Evolutionary conservation across 495 filamentous ascomycete species (phyloP), one percentile per base, ranked within the genome.

Genomic region (Elaphomyces granulatus): DNA sequence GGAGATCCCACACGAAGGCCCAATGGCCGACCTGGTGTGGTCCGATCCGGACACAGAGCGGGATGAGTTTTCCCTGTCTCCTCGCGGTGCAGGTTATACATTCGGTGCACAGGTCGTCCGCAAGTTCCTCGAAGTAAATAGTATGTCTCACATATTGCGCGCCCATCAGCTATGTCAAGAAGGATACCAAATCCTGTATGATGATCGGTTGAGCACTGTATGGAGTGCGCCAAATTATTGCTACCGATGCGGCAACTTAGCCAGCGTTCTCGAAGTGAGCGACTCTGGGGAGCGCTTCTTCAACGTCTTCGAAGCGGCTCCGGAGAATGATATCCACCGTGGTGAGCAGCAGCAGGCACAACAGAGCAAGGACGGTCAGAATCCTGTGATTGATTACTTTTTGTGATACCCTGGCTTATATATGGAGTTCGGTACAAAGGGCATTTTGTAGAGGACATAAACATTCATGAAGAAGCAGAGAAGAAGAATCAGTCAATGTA

Each of bases 1-100:
- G 32, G 90, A 98, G 54, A 98, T 98, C 36, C 90, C 90, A 1
- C 90, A 98, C 59, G 90, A 98, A 59, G 90, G 90, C 0, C 90
- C 90, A 3, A 98, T 98, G 90, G 90, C 90, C n/a, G 90, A 98
- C 54, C 63, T 98, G 3, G 90, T 98, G 14, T 98, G 90, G 90
- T 92, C 84, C 1, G 90, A 98, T 53, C 90, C 90, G 1, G 90
- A 98, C 50, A 78, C 84, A 1, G 90, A 96, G 41, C 75, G 87
- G 17, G 90, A 98, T 56, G 90, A 98, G 56, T 98, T 98, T 66
- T 87, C 81, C 0, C 72, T 98, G 2, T 92, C 83, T 4, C 92
- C 92, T 4, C 73, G 90, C 20, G 90, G 90, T 1, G 90, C 90
- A 9, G 90, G 90, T 2, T 98, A 98, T 58, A 95, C 87, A 0